A percentile compares a stretch with the other conserved stretches of the same genome.
These are phyloP conservation scores for Groenewaldozyma auringiensis DNA, from an alignment of 1,139 yeast genomes.

Conservation along the genomic window DNA sequence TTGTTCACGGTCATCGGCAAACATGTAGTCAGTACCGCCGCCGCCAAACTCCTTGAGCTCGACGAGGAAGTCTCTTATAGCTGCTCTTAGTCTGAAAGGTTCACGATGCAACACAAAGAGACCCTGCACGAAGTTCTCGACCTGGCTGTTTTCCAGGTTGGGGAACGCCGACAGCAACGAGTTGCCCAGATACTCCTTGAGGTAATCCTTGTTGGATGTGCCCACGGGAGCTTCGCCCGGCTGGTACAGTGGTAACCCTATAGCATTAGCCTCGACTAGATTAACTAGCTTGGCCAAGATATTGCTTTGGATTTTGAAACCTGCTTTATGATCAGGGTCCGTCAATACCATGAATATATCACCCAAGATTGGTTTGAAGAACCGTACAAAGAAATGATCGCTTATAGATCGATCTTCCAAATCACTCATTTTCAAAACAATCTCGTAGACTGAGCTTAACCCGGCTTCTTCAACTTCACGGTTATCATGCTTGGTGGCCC, in stretches of 20 bases:
- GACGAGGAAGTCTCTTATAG: slow-evolving; percentile 89
- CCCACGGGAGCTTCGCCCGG: slow-evolving; percentile 69
- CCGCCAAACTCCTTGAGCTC: slow-evolving; percentile 96
- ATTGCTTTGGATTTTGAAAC: slow-evolving; percentile 82
- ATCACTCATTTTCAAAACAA: slow-evolving; percentile 74
- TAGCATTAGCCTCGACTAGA: slow-evolving; percentile 68
- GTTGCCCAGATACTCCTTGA: slow-evolving; percentile 75
- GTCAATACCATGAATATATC: slow-evolving; percentile 92
- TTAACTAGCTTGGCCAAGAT: slow-evolving; percentile 78
- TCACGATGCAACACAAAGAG: slow-evolving; percentile 64
- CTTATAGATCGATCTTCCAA: slow-evolving; percentile 64
- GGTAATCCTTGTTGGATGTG: slow-evolving; percentile 68
- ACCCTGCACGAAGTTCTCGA: slow-evolving; percentile 71
- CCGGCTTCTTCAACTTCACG: slow-evolving; percentile 94
- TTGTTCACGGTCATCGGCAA: slow-evolving; percentile 85
- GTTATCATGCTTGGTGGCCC: slow-evolving; percentile 97
- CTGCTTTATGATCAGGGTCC: slow-evolving; percentile 96
- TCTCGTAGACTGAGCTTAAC: slow-evolving; percentile 69
- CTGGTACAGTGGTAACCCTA: slow-evolving; percentile 65
- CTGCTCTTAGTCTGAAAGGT: slow-evolving; percentile 68
- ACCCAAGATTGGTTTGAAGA: slow-evolving; percentile 79
- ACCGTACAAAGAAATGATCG: slow-evolving; percentile 79
- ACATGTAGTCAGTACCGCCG: slow-evolving; percentile 71
- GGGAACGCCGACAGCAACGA: slow-evolving; percentile 85
- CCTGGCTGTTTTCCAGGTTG: slow-evolving; percentile 76